Evolutionary conservation across 768 basidiomycete genomes (phyloP), one percentile per base, ranked within the genome.

Genomic region (Agrocybe chaxingu): DNA sequence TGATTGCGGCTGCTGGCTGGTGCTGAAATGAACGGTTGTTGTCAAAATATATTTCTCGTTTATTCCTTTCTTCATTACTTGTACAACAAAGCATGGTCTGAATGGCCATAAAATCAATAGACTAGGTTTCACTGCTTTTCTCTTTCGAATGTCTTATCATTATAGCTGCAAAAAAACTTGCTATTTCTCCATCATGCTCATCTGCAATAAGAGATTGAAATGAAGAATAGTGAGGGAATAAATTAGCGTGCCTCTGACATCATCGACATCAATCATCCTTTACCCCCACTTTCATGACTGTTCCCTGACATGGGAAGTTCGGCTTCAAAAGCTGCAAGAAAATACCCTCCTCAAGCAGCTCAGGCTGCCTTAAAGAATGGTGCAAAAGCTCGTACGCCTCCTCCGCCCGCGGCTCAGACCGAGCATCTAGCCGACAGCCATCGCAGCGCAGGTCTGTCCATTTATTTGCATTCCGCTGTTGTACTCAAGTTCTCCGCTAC

Each of bases 261-360:
- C 31, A 41, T 46, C 46, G 11, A 34, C 35, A 40, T 49, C 41
- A 52, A 48, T 42, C 32, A 18, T 47, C 50, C 24, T 39, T 45
- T 37, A 13, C 45, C 42, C 36, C 32, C 16, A 47, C 48, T 31
- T 51, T 36, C 47, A 33, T 48, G 38, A 19, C 40, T 42, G 35
- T 42, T 30, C 18, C n/a, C 33, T 43, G 35, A 51, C 33, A 89
- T 89, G 87, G 87, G 87, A 8, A 70, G 69, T 43, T 67, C 74
- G 12, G 60, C 81, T 29, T 90, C 87, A 6, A 90, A 84, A 67
- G 72, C 75, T 51, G 69, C 71, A 1, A 76, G 82, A 24, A 78
- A 68, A 57, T 70, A 87, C 13, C 81, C 85, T 8, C 43, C 54
- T 18, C 52, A 50, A 35, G 30, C 42, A n/a, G 40, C 40, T 24